These are phyloP conservation scores for Annulohypoxylon bovei DNA, from an alignment of 495 filamentous ascomycete genomes.

Conservation along the genomic window DNA sequence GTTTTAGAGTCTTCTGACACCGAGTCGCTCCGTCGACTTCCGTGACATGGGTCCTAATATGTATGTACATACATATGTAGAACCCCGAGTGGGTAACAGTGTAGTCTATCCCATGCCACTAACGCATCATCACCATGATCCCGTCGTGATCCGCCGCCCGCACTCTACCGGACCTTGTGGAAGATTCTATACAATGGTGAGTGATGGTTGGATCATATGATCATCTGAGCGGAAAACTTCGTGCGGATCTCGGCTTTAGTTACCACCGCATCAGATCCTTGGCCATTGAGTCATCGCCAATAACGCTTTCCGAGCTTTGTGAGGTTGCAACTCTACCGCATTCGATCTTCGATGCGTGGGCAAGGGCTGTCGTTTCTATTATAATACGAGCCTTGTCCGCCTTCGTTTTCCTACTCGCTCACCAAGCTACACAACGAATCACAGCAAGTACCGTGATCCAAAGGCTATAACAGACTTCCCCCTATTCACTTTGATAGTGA, in stretches of 20 bases:
- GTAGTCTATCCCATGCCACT: conserved; percentile 37
- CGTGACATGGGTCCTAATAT: conserved; percentile 19
- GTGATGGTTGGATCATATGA: conserved; percentile 36
- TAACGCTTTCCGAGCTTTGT: conserved; percentile 28
- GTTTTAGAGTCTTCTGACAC: conserved; percentile 23
- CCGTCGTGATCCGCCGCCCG: conserved; percentile 35
- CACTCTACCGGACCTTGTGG: conserved; percentile 33
- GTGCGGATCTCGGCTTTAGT: conserved; percentile 39
- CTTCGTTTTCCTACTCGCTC: conserved; percentile 23
- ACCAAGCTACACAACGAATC: conserved; percentile 31
- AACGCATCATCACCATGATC: conserved; percentile 42
- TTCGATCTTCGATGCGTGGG: conserved; percentile 30
- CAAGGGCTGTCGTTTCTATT: conserved; percentile 17
- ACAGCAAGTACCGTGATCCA: conserved; percentile 33
- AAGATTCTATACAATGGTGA: conserved; percentile 33
- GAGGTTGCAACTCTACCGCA: conserved; percentile 30
- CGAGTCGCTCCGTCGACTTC: conserved; percentile 34
- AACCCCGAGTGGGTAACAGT: conserved; percentile 34
- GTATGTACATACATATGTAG: no score
- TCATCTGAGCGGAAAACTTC: conserved; percentile 29
- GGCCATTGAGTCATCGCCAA: conserved; percentile 37
- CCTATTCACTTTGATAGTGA: conserved; percentile 29
- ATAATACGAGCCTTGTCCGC: conserved; percentile 38
- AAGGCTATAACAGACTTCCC: conserved; percentile 29
- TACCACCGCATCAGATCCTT: conserved; percentile 12